Evolutionary conservation across 805 yeast genomes (phyloP), one percentile per base, ranked within the genome.

Genomic region (Lipomyces lipofer): DNA sequence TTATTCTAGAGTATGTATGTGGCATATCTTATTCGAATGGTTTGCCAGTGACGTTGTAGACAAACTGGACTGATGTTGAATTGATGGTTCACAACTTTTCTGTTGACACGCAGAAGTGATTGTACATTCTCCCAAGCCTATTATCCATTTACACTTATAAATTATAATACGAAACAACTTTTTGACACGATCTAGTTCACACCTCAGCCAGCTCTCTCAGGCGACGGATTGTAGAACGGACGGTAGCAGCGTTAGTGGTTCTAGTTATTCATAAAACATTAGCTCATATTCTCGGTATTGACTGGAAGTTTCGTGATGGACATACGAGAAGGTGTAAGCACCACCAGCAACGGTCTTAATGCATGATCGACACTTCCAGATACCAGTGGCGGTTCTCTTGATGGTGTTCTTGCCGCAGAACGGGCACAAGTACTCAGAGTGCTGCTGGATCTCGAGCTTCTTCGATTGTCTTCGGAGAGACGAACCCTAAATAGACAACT

Each of bases 181-280:
- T n/a, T n/a, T n/a, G n/a, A n/a, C n/a, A n/a, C n/a, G n/a, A n/a
- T n/a, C n/a, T n/a, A n/a, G n/a, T 51, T 88, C 91, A 94, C 76
- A 96, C 99, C 83, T 94, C 99, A 80, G 95, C 97, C 83, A 95
- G 77, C 76, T 94, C 99, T 86, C 99, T 90, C 80, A 94, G 88
- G 87, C 99, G 96, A 85, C 99, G 92, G 83, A 94, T 94, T 79
- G 99, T 92, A 66, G 99, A 94, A 86, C 99, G 91, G 78, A 91
- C 97, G 71, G 99, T 94, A 79, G 97, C 96, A 75, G 99, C 99
- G 77, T 99, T 97, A 74, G 99, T 94, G 71, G 99, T 94, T 62
- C 69, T 61, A 47, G 17, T n/a, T n/a, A n/a, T 19, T 19, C 6
- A 21, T 7, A 25, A 17, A 51, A 40, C 17, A 44, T 46, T 54